Conservation (phyloP, 139 green algal genomes). For the Chlamydomonas sphaeroides region DNA sequence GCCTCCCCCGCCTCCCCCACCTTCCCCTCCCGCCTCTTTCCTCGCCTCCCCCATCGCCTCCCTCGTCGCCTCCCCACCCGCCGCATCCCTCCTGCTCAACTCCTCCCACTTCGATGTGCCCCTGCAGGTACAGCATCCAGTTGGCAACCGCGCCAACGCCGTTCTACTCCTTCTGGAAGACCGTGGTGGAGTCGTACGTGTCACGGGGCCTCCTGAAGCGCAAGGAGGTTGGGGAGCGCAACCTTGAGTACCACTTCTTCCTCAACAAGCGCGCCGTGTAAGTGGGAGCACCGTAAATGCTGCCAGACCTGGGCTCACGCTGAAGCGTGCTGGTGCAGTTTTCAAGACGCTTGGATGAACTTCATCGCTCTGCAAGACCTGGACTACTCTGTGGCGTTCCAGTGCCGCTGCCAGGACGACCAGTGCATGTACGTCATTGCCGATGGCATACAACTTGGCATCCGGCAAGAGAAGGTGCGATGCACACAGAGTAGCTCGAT, state of each 20-base stretch:
- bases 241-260: neutral
- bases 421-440: constrained; percentile 10
- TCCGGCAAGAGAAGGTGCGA: neutral
- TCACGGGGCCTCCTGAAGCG: neutral
- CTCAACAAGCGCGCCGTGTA: neutral
- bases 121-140: no score
- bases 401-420: neutral
- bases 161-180: no score
- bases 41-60: no score
- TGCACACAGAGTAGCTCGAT: neutral
- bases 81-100: no score
- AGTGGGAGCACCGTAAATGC: neutral
- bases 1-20: no score
- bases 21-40: no score
- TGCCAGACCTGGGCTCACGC: neutral
- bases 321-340: neutral
- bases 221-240: neutral
- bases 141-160: no score
- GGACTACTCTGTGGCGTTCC: neutral
- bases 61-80: no score
- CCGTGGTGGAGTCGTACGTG: neutral
- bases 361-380: neutral
- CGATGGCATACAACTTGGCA: neutral
- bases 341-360: neutral
- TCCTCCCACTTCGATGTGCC: no score